Evolutionary conservation across 306 rosid genomes (phyloP), one percentile per base, ranked within the genome.

Genomic region (Leucaena leucocephala): DNA sequence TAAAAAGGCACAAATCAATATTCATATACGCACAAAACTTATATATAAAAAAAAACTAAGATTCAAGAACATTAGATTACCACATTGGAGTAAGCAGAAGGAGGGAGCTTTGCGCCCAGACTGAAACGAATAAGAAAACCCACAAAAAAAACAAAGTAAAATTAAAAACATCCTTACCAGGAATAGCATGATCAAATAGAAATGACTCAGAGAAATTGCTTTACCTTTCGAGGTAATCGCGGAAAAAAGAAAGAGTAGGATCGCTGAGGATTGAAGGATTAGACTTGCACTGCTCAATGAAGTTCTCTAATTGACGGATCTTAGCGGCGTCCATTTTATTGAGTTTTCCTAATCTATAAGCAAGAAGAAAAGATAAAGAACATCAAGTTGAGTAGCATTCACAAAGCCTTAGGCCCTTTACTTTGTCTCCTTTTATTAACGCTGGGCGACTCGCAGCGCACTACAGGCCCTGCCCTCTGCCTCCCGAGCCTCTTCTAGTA

Each of bases 221-320:
- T 69, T 62, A 90, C 97, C 96, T 93, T 58, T 91, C 90, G 48
- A 93, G 88, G 50, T 89, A 93, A 15, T 93, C 98, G 80, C 98
- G 98, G 94, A 93, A 93, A 88, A 93, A 93, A 34, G 93, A 91
- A 42, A 93, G 96, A 33, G 97, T 84, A 73, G 96, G 98, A 71
- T 93, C 96, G 79, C 69, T 50, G 84, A 93, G 97, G 34, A 84
- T 5, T 34, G 93, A 89, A 74, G 98, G 98, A 62, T 88, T 59
- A 82, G 98, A 84, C 86, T 93, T 89, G 82, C 89, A 85, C 89
- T 88, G 91, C 63, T 89, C 90, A 84, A 91, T 55, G 89, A 93
- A 93, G 55, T 77, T 87, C 93, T 84, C 91, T 87, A 93, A 63
- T 34, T 91, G 87, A 68, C 72, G 84, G 38, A 93, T 68, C 82